Evolutionary conservation across 331 rosid species (phyloP), one percentile per base, ranked within the genome.

Genomic region (Acacia pycnantha): DNA sequence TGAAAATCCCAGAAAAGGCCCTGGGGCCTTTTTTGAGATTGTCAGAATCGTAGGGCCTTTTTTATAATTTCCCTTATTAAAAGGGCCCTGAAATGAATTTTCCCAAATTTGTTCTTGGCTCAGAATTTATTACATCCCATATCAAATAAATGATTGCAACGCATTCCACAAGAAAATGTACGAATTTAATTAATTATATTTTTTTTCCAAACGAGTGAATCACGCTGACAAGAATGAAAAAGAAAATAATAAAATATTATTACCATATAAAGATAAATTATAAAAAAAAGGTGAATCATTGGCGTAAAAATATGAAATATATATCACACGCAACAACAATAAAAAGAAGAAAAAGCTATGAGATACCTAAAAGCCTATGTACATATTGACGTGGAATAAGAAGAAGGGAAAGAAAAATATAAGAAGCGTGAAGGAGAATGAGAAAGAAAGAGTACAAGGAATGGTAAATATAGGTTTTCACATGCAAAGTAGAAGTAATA

Each of bases 401-500:
- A 5, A 9, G n/a, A 13, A 14, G 8, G 35, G 21, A 27, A 26
- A 8, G 11, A 4, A 8, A 9, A 68, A 46, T 16, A 47, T 8
- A 11, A 0, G 51, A 21, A 9, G 73, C 73, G 51, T 68, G 51
- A 40, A 11, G 26, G 1, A 68, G 44, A 3, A 9, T 68, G 73
- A 19, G 48, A 68, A 68, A 68, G 26, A 21, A 35, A 18, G 72
- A 67, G 72, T 35, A 35, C 29, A 68, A 67, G 73, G 48, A 18
- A 68, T 68, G 73, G 73, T 35, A 27, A 14, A 14, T 29, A 15
- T 69, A 69, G 74, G 74, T 26, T 69, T 41, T 69, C 74, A 69
- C 74, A 69, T 41, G 74, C 74, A 5, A 15, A 40, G 50, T 69
- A 58, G 27, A 5, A 2, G 12, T 2, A 8, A 3, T 58, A 58